Percentiles rank a stretch among this genome's conserved stretches.
These are phyloP conservation scores for Schizophyllum commune DNA, from an alignment of 1,284 basidiomycete species.

Conservation along the genomic window DNA sequence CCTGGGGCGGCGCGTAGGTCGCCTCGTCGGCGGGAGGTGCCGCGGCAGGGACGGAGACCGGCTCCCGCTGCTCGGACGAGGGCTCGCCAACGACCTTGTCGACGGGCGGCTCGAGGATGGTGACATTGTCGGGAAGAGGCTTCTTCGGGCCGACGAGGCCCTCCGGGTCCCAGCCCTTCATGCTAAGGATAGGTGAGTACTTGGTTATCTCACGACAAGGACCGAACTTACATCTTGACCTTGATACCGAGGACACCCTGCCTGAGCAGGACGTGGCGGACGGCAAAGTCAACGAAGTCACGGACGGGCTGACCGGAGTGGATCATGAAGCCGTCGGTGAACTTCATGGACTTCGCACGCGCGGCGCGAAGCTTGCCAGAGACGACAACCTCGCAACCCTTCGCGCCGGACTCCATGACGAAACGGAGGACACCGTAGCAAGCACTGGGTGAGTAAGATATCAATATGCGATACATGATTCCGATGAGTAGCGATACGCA, in stretches of 20 bases:
- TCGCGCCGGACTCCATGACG: conserved; percentile 99
- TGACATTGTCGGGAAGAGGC: conserved; percentile 94
- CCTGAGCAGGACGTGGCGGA: conserved; percentile 96
- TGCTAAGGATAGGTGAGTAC: conserved; percentile 41
- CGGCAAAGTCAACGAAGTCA: conserved; percentile 97
- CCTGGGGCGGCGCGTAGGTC: conserved; percentile 23
- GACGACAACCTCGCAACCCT: conserved; percentile 99
- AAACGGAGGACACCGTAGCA: conserved; percentile 99
- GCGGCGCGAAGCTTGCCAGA: conserved; percentile 99
- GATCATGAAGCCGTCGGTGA: conserved; percentile 99
- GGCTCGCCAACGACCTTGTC: conserved; percentile 79
- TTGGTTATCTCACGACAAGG: background rate
- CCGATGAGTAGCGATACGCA: conserved; percentile 28
- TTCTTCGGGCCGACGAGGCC: conserved; percentile 85
- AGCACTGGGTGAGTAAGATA: conserved; percentile 48
- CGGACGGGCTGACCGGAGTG: conserved; percentile 98
- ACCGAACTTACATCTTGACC: conserved; percentile 86
- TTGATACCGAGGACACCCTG: conserved; percentile 99
- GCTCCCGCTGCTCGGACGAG: conserved; percentile 65
- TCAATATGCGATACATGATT: background rate
- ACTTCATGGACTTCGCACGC: conserved; percentile 99
- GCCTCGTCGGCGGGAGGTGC: conserved; percentile 46
- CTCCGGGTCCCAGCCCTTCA: conserved; percentile 95
- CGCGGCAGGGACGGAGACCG: conserved; percentile 36
- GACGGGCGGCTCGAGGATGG: conserved; percentile 78